phyloP scores from a whole-genome alignment of 1,139 yeast genomes.

The Debaryomycetaceae sp. region DNA sequence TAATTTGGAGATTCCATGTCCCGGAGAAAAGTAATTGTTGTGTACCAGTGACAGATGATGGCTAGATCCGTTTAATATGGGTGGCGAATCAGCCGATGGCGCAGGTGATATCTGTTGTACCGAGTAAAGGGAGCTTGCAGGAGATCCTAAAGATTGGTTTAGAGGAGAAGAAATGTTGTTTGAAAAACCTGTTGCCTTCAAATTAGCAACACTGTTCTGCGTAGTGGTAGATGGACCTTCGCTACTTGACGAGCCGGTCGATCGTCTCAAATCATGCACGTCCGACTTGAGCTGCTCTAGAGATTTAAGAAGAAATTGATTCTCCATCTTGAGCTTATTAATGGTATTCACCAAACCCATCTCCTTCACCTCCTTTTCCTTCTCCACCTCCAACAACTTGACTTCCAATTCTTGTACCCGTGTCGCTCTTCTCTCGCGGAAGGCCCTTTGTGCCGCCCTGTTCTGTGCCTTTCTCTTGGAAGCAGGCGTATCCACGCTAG shows the following conservation, averaged over 20 bases:
- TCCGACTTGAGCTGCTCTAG: constrained; percentile 35
- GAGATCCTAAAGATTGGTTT: constrained; percentile 19
- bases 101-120: constrained; percentile 53
- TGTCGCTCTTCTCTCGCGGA: constrained; percentile 76
- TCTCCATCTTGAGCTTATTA: constrained; percentile 39
- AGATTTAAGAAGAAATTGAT: constrained; percentile 32
- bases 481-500: constrained; percentile 70
- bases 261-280: constrained; percentile 13
- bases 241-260: neutral
- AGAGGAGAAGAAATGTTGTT: constrained; percentile 5
- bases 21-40: constrained; percentile 11
- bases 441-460: constrained; percentile 93
- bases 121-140: constrained; percentile 33
- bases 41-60: neutral
- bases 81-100: constrained; percentile 50
- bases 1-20: constrained; percentile 11
- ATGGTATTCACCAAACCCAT: constrained; percentile 54
- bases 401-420: constrained; percentile 47
- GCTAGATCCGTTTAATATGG: constrained; percentile 8
- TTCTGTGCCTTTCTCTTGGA: constrained; percentile 88
- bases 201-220: constrained; percentile 7
- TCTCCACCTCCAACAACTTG: constrained; percentile 56
- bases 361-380: constrained; percentile 60
- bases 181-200: constrained; percentile 1
- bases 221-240: constrained; percentile 1